phyloP scores from a whole-genome alignment of 495 filamentous ascomycete genomes.

The Haplographium delicatum region DNA sequence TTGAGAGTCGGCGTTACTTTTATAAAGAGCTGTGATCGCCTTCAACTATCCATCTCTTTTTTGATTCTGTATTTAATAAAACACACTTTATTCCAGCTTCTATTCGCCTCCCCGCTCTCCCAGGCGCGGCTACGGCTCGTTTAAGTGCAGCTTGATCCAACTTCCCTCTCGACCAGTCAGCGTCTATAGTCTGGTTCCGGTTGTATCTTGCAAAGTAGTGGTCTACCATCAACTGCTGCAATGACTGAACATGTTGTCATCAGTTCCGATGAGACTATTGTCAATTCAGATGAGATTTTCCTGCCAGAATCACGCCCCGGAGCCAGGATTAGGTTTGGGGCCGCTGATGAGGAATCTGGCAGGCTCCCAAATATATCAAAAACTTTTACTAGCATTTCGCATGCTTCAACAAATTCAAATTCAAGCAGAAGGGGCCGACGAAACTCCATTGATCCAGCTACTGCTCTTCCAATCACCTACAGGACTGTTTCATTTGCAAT shows the following conservation, averaged over 20 bases:
- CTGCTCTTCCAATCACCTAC: slow-evolving; percentile 44
- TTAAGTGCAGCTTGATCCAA: too few relatives aligned
- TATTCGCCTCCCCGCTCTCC: too few relatives aligned
- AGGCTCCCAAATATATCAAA: neutral
- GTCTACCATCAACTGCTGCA: neutral
- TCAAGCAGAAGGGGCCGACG: slow-evolving; percentile 11
- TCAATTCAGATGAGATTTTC: slow-evolving; percentile 6
- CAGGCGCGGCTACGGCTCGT: too few relatives aligned
- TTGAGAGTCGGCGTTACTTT: too few relatives aligned
- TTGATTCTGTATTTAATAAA: too few relatives aligned
- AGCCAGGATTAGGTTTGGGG: slow-evolving; percentile 5
- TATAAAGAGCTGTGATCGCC: too few relatives aligned
- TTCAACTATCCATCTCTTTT: too few relatives aligned
- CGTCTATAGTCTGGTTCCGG: too few relatives aligned
- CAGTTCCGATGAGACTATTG: neutral
- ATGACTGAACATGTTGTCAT: neutral
- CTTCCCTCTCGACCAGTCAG: too few relatives aligned
- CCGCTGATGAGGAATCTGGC: slow-evolving; percentile 4
- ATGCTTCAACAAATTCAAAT: neutral
- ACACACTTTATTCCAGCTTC: too few relatives aligned
- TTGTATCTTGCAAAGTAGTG: too few relatives aligned
- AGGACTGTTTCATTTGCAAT: slow-evolving; percentile 48
- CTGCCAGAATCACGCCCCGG: slow-evolving; percentile 3
- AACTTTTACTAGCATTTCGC: slow-evolving; percentile 1
- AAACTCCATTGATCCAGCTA: slow-evolving; percentile 35